These are phyloP conservation scores for Cinnamomum chago DNA, from an alignment of 164 flowering plant genomes.

Conservation along the genomic window DNA sequence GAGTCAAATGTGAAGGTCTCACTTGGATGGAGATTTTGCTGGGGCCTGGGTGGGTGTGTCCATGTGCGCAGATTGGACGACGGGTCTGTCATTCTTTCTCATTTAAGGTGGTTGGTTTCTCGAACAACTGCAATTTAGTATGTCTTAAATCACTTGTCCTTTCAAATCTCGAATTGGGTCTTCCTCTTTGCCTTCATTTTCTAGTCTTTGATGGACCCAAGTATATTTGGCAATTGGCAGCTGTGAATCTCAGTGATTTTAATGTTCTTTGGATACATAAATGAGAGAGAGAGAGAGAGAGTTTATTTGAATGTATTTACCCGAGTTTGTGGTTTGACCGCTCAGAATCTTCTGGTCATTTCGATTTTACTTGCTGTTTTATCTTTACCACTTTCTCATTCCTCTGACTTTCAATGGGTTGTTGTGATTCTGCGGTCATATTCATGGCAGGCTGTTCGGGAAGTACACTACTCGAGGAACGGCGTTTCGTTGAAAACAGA, in stretches of 20 bases:
- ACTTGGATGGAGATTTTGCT: background rate
- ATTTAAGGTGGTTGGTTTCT: background rate
- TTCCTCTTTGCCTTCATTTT: background rate
- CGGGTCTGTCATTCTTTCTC: background rate
- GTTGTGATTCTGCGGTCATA: background rate
- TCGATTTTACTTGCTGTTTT: background rate
- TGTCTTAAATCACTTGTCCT: background rate
- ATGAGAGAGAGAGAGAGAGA: background rate
- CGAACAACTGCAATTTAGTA: background rate
- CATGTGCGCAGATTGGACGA: background rate
- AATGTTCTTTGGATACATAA: no score
- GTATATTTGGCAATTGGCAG: background rate
- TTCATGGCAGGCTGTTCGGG: slow-evolving; percentile 76
- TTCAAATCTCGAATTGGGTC: background rate
- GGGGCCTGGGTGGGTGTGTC: background rate
- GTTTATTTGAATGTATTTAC: slow-evolving; percentile 6
- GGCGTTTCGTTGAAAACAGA: slow-evolving; percentile 74
- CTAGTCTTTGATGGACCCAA: background rate
- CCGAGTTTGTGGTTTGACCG: slow-evolving; percentile 35
- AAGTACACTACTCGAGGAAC: slow-evolving; percentile 72
- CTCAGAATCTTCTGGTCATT: slow-evolving; percentile 11
- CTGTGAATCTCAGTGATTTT: background rate
- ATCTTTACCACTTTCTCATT: background rate
- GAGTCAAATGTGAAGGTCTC: no score
- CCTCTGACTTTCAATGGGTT: background rate